phyloP scores from a whole-genome alignment of 768 basidiomycete genomes.

The Suillus ampliporus region DNA sequence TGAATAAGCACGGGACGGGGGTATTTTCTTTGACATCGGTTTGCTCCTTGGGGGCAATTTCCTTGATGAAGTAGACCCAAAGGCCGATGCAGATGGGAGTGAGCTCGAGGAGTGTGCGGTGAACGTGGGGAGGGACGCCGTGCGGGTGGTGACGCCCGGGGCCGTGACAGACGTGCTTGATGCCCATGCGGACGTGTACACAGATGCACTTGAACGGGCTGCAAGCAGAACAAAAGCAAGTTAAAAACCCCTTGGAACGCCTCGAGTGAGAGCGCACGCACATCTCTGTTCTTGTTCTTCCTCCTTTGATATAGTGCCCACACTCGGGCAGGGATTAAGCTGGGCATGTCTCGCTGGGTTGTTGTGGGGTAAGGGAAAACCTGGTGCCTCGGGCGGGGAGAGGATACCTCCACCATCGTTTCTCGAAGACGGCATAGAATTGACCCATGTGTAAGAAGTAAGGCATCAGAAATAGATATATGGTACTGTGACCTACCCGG shows the following conservation, averaged over 20 bases:
- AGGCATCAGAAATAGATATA: no score
- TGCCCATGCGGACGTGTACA: not conserved
- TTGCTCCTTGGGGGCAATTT: not conserved
- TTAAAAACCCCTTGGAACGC: not conserved
- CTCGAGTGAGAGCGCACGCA: not conserved
- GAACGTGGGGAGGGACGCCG: not conserved
- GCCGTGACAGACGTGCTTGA: not conserved
- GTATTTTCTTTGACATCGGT: constrained; percentile 7
- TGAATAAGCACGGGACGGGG: constrained; percentile 3
- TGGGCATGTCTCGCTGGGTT: constrained; percentile 1
- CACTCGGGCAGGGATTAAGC: constrained; percentile 8
- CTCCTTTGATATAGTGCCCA: not conserved
- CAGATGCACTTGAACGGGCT: not conserved
- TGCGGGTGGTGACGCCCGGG: not conserved
- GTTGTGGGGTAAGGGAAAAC: no score
- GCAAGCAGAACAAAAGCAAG: not conserved
- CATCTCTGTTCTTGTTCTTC: not conserved
- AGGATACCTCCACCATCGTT: no score
- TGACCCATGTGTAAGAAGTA: no score
- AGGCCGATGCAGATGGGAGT: not conserved
- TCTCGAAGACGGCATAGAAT: no score
- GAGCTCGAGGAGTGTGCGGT: not conserved
- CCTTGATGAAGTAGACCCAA: not conserved
- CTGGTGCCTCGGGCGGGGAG: no score
- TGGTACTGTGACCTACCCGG: no score